Evolutionary conservation across 495 filamentous ascomycete genomes (phyloP), one percentile per base, ranked within the genome.

Genomic region (Trichoderma erinaceum): DNA sequence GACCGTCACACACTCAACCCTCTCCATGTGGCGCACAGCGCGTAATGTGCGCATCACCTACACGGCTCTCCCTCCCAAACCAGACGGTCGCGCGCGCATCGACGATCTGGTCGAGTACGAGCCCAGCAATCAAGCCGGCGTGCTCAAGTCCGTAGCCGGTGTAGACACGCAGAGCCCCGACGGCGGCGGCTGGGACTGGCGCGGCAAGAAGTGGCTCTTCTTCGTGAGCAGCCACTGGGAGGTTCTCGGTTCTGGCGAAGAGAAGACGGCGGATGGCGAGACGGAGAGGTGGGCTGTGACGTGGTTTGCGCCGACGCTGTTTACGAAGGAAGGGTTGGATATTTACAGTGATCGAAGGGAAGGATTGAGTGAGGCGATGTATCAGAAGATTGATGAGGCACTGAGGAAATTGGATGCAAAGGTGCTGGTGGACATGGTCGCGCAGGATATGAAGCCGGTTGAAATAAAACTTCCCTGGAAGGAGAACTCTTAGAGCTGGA

Each of bases 11-110:
- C 87, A 90, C 79, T 89, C 88, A 13, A 92, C 88, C 41, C 86
- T 95, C 3, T 83, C 85, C 25, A 90, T 93, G 83, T 93, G 91
- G 91, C 81, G 82, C 66, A 78, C 78, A 41, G 84, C 85, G 50
- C 86, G 85, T 73, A 92, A 93, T 77, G 89, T 93, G 64, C 82
- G 82, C 68, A 93, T 93, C 71, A 89, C 86, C 46, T 93, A 93
- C 79, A 79, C 72, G 12, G 74, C 80, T 0, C 80, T 88, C 0
- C 73, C 80, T 0, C 50, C 77, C 25, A 67, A 72, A n/a, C 16
- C 66, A 3, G n/a, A 68, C 7, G 64, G 71, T 41, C 66, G 75
- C 6, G 67, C 71, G 4, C 81, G 82, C 16, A 77, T 92, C 46
- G 88, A 91, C 71, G 89, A 93, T 73, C 75, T 87, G 0, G 89